Conservation (phyloP, 768 basidiomycete species). For the Lactarius indigo region DNA sequence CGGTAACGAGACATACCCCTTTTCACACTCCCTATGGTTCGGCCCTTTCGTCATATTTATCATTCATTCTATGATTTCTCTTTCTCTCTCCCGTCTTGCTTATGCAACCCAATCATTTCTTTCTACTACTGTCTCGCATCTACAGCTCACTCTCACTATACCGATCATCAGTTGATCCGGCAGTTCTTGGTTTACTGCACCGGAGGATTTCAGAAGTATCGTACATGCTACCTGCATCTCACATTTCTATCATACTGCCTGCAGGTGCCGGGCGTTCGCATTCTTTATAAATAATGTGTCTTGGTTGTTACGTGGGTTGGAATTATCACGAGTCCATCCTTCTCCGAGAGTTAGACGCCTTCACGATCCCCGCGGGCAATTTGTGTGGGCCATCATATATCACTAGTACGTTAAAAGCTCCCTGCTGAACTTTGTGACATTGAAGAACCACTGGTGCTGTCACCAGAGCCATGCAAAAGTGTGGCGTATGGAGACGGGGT, state of each 20-base stretch:
- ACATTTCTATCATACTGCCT: constrained; percentile 13
- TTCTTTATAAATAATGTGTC: neutral
- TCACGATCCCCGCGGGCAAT: constrained; percentile 64
- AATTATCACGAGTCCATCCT: constrained; percentile 18
- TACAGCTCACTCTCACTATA: constrained; percentile 11
- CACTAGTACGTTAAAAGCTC: no score
- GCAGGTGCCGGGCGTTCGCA: neutral
- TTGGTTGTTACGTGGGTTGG: neutral
- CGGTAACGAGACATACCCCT: constrained; percentile 1
- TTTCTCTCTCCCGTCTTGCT: neutral
- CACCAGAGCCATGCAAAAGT: no score
- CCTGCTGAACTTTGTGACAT: no score
- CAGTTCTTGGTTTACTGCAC: constrained; percentile 11
- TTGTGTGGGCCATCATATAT: constrained; percentile 32
- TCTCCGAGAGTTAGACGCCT: constrained; percentile 66
- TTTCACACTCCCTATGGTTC: neutral
- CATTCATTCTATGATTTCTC: constrained; percentile 20
- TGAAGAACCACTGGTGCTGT: no score
- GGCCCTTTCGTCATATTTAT: constrained; percentile 18
- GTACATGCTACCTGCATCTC: constrained; percentile 20
- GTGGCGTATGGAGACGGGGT: no score
- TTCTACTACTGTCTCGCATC: constrained; percentile 3
- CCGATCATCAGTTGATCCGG: constrained; percentile 2
- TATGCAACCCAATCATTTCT: constrained; percentile 5
- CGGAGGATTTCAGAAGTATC: neutral